Conservation (phyloP, 768 basidiomycete genomes). For the Xerocomellus dryophilus region DNA sequence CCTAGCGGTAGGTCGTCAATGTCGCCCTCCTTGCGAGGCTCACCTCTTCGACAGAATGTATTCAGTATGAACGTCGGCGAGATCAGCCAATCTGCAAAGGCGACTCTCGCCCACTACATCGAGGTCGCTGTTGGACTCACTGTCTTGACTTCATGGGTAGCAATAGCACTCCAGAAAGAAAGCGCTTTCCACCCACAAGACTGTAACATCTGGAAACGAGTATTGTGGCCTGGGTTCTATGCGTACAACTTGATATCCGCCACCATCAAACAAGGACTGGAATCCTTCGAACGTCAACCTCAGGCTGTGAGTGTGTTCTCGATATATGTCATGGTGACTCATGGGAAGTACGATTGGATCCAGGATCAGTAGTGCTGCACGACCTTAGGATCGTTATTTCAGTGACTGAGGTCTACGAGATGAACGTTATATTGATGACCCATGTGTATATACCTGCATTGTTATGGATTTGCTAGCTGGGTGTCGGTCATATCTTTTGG, state of each 20-base stretch:
- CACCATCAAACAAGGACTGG: not conserved
- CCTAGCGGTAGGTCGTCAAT: slow-evolving; percentile 23
- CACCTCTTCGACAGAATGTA: slow-evolving; percentile 25
- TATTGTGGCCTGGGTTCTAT: slow-evolving; percentile 23
- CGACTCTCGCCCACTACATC: slow-evolving; percentile 37
- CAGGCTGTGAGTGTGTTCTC: slow-evolving; percentile 11
- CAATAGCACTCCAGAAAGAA: slow-evolving; percentile 46
- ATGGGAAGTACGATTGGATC: not conserved
- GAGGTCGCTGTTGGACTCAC: slow-evolving; percentile 48
- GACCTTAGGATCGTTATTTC: not conserved
- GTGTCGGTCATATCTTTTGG: not conserved
- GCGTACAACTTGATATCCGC: not conserved
- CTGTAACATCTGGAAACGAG: slow-evolving; percentile 1
- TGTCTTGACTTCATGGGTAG: slow-evolving; percentile 51
- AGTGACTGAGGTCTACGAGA: not conserved
- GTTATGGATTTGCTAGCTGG: not conserved
- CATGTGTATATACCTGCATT: not conserved
- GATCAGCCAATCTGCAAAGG: slow-evolving; percentile 27
- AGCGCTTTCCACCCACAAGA: slow-evolving; percentile 14
- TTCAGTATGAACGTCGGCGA: slow-evolving; percentile 32
- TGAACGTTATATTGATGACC: no score
- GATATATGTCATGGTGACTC: not conserved
- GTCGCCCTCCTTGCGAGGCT: no score
- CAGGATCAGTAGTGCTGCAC: not conserved
- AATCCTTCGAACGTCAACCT: not conserved